Conservation (phyloP, 2,329 filamentous ascomycete species). For the Raffaelea arxii region DNA sequence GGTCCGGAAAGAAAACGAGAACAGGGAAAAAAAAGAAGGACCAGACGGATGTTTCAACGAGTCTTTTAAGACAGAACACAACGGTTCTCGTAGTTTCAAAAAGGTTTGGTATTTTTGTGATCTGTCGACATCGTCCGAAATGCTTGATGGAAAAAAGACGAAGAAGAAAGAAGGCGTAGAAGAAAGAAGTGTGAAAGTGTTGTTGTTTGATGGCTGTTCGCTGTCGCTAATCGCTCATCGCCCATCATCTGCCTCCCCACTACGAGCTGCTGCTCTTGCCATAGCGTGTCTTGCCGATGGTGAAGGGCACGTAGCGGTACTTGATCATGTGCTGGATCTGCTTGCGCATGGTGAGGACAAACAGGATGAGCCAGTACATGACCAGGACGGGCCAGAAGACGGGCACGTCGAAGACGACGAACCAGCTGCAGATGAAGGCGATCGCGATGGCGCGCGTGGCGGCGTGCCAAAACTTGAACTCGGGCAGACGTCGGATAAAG, state of each 20-base stretch:
- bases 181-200: too few species aligned
- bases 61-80: too few species aligned
- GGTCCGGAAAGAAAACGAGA: too few species aligned
- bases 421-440: slow-evolving; percentile 83
- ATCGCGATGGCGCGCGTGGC: slow-evolving; percentile 80
- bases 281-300: slow-evolving; percentile 81
- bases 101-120: too few species aligned
- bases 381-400: slow-evolving; percentile 99
- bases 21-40: too few species aligned
- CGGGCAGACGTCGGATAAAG: slow-evolving; percentile 89
- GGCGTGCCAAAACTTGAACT: slow-evolving; percentile 99
- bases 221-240: too few species aligned
- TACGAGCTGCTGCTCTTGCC: slow-evolving; percentile 43
- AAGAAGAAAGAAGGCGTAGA: too few species aligned
- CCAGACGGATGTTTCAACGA: too few species aligned
- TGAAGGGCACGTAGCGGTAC: slow-evolving; percentile 95
- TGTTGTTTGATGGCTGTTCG: too few species aligned
- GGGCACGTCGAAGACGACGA: slow-evolving; percentile 87
- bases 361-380: slow-evolving; percentile 97
- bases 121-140: too few species aligned
- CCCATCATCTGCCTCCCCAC: not conserved
- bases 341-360: slow-evolving; percentile 93
- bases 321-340: slow-evolving; percentile 99
- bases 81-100: too few species aligned
- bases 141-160: too few species aligned